These are phyloP conservation scores for Trypanosoma caninum DNA, from an alignment of 208 protist genomes.

Conservation along the genomic window DNA sequence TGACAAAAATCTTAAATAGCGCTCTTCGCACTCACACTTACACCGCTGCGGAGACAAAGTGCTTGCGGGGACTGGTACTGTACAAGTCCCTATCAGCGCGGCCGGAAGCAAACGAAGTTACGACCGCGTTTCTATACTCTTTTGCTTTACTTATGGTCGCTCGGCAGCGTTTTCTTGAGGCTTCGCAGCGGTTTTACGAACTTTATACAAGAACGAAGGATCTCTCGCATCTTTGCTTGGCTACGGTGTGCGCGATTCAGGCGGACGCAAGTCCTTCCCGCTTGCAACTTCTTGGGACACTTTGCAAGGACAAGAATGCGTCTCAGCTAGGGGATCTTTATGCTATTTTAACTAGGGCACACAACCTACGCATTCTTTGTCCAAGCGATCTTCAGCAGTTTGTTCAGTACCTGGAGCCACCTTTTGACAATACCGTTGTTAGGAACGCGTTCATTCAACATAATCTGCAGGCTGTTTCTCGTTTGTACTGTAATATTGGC, in stretches of 20 bases:
- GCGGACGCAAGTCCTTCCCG: constrained; percentile 83
- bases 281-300: constrained; percentile 71
- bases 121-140: constrained; percentile 52
- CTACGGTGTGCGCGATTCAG: constrained; percentile 89
- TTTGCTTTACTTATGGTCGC: constrained; percentile 72
- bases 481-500: constrained; percentile 93
- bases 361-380: constrained; percentile 34
- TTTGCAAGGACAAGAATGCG: constrained; percentile 81
- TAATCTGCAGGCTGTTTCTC: constrained; percentile 86
- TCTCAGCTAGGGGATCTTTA: constrained; percentile 47
- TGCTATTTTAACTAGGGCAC: constrained; percentile 77
- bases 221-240: constrained; percentile 43
- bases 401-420: constrained; percentile 35
- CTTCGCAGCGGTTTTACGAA: constrained; percentile 86
- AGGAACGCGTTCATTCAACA: constrained; percentile 82
- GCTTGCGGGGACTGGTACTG: constrained; percentile 62
- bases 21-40: constrained; percentile 73
- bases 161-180: constrained; percentile 77
- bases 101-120: constrained; percentile 35
- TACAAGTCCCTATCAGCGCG: constrained; percentile 32
- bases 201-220: constrained; percentile 39
- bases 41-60: constrained; percentile 53
- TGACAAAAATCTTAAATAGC: constrained; percentile 73
- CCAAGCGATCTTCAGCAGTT: constrained; percentile 36
- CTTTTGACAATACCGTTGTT: constrained; percentile 21